Evolutionary conservation across 192 early-diverging fungal genomes (phyloP).

Genomic region (Backusella macrospora): DNA sequence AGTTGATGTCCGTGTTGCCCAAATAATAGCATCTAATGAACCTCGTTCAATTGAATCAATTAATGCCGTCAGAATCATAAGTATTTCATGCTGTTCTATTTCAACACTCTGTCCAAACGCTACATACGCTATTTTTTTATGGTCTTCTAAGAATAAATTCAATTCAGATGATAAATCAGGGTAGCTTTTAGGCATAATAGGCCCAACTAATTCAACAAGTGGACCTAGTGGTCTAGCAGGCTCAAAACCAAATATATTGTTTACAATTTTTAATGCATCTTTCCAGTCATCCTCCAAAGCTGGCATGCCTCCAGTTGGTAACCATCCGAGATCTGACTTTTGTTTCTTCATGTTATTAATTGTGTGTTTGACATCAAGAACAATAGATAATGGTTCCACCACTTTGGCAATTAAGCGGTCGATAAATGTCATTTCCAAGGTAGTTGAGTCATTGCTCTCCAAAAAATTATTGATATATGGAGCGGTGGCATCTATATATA

Average conservation of each 20-base stretch:
- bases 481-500: slow-evolving; percentile 21
- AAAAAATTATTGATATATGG: slow-evolving; percentile 19
- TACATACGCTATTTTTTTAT: slow-evolving; percentile 31
- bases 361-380: background rate
- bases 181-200: slow-evolving; percentile 36
- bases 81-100: slow-evolving; percentile 4
- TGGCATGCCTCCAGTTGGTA: background rate
- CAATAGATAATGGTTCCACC: background rate
- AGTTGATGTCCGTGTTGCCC: slow-evolving; percentile 19
- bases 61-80: slow-evolving; percentile 34
- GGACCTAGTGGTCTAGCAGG: slow-evolving; percentile 29
- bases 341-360: background rate
- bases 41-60: slow-evolving; percentile 25
- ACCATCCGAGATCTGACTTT: background rate
- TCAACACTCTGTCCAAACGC: slow-evolving; percentile 37
- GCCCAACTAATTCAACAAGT: slow-evolving; percentile 38
- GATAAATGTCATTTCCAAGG: slow-evolving; percentile 3
- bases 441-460: slow-evolving; percentile 4
- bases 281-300: slow-evolving; percentile 9
- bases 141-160: slow-evolving; percentile 17
- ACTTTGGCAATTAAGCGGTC: slow-evolving; percentile 14
- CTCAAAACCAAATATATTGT: slow-evolving; percentile 32
- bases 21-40: slow-evolving; percentile 42
- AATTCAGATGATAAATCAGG: background rate
- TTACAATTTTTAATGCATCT: slow-evolving; percentile 29